Evolutionary conservation across 192 early-diverging fungal genomes (phyloP), one percentile per base, ranked within the genome.

Genomic region (Geosiphon pyriformis): DNA sequence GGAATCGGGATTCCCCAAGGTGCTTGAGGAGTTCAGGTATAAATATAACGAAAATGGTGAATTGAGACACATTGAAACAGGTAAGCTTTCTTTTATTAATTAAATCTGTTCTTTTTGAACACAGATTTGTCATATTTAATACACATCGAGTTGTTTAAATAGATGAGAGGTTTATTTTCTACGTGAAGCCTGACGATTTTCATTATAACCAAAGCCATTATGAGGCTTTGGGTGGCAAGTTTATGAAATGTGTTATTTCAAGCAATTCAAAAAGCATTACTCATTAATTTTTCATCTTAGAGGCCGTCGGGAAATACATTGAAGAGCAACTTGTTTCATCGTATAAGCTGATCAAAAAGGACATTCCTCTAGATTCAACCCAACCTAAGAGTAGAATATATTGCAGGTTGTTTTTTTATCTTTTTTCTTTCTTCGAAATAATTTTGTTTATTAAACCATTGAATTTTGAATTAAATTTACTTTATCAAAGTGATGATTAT

Each of bases 181-280:
- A 33, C 34, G 55, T 26, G 34, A 55, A 53, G 50, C 53, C 30
- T 33, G 65, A 37, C 42, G 65, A 69, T 23, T 25, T 17, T 18
- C 26, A 22, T 22, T 59, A 72, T 12, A 68, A 47, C 46, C 35
- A 68, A 72, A n/a, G 25, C 32, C 53, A 52, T 30, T 58, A 71
- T 59, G 63, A 70, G 11, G 50, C 17, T 10, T 46, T 70, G 34
- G 68, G 50, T 20, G 59, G 47, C 30, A 70, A 68, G 48, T 8
- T 51, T 15, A 31, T 54, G 26, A 22, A 33, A 56, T 55, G n/a
- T n/a, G 51, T 53, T 54, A 17, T 67, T 34, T 22, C 23, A 37
- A 27, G 23, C 18, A 42, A 50, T 34, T n/a, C n/a, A n/a, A n/a
- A n/a, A 55, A 55, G 15, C 12, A 26, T 26, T 55, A 26, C 26